A percentile compares a stretch with the other conserved stretches of the same genome.
Conservation (phyloP, 2,329 filamentous ascomycete species). For the Pyrenophora graminea region DNA sequence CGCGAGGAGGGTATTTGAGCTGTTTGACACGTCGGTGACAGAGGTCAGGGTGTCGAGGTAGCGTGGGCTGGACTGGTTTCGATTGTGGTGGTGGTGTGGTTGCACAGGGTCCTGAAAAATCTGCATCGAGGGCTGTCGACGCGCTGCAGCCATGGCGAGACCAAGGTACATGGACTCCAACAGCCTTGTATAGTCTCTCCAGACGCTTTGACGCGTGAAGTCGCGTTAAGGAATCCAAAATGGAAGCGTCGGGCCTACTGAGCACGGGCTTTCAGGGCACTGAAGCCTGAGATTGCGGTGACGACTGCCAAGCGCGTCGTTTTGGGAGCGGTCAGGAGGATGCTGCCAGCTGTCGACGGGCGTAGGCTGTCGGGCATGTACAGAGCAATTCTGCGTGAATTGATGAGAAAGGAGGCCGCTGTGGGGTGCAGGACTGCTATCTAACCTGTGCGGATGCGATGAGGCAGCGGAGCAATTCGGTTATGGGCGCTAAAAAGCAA, state of each 20-base stretch:
- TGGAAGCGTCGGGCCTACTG: slow-evolving; percentile 25
- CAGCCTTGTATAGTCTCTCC: slow-evolving; percentile 36
- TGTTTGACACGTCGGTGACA: slow-evolving; percentile 53
- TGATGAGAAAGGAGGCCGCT: slow-evolving; percentile 29
- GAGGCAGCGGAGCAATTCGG: slow-evolving; percentile 41
- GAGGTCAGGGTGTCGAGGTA: slow-evolving; percentile 53
- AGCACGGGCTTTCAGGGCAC: slow-evolving; percentile 31
- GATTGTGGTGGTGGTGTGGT: slow-evolving; percentile 50
- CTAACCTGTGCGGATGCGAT: slow-evolving; percentile 36
- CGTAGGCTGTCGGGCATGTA: slow-evolving; percentile 23
- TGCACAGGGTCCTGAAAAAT: slow-evolving; percentile 61
- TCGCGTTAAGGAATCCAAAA: slow-evolving; percentile 42
- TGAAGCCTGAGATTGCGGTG: slow-evolving; percentile 42
- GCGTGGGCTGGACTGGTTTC: slow-evolving; percentile 56
- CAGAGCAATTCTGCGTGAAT: slow-evolving; percentile 18
- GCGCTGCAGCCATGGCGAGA: slow-evolving; percentile 58
- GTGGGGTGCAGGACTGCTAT: slow-evolving; percentile 29
- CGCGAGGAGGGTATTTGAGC: slow-evolving; percentile 69
- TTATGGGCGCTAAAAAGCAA: slow-evolving; percentile 40
- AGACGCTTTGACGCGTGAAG: slow-evolving; percentile 47
- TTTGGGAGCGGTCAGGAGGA: slow-evolving; percentile 16
- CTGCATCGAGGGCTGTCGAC: slow-evolving; percentile 59
- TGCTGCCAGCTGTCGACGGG: slow-evolving; percentile 25
- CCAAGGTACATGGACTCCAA: slow-evolving; percentile 30
- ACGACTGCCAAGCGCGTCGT: slow-evolving; percentile 28